phyloP scores from a whole-genome alignment of 1,284 basidiomycete species.

The Trichosporon sp. region DNA sequence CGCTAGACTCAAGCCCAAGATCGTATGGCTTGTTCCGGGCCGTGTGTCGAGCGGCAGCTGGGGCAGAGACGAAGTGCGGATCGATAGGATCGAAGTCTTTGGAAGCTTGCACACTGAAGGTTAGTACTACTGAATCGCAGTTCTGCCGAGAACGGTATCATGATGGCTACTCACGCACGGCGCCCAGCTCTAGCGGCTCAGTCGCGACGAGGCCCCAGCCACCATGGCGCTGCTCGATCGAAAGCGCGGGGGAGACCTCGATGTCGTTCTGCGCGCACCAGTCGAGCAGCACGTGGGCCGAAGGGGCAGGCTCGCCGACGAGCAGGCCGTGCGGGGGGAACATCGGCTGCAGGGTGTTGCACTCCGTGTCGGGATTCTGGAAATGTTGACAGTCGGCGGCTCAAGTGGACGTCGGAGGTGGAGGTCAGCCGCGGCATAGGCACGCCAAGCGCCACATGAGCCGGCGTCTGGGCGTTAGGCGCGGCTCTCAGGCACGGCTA shows the following conservation, averaged over 20 bases:
- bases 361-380: background rate
- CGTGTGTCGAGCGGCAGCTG: conserved; percentile 2
- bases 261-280: conserved; percentile 26
- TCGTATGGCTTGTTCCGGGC: conserved; percentile 21
- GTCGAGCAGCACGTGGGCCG: conserved; percentile 11
- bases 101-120: conserved; percentile 46
- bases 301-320: conserved; percentile 19
- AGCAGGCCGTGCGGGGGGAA: conserved; percentile 14
- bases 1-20: conserved; percentile 44
- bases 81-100: conserved; percentile 43
- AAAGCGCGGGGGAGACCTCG: conserved; percentile 9
- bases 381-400: background rate
- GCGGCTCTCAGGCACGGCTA: background rate
- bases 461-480: background rate
- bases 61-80: conserved; percentile 29
- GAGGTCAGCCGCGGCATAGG: background rate
- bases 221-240: conserved; percentile 22
- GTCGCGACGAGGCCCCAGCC: conserved; percentile 24
- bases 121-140: background rate
- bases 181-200: conserved; percentile 17
- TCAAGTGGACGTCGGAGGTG: conserved; percentile 6
- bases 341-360: background rate
- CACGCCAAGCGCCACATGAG: background rate
- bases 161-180: conserved; percentile 18
- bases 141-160: too few species aligned